A percentile compares a stretch with the other conserved stretches of the same genome.
Evolutionary conservation across 2,329 filamentous ascomycete species (phyloP).

Genomic region (Cladosporium austrohemisphaericum): DNA sequence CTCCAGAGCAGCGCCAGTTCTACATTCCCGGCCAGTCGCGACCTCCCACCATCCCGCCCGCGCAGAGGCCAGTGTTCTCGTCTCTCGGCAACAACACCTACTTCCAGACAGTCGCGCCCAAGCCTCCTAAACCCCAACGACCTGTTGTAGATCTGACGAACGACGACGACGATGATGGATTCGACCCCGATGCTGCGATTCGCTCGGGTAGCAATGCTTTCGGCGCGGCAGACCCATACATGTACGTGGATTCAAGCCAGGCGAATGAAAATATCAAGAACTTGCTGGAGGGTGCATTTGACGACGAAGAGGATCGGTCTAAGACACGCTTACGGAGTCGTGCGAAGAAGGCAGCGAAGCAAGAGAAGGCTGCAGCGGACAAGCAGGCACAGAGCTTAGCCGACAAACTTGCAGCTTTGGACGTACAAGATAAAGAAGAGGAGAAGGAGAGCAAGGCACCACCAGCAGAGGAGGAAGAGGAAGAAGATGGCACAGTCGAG

Average conservation of each 20-base stretch:
- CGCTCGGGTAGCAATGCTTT: constrained; percentile 47
- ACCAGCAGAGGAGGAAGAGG: constrained; percentile 45
- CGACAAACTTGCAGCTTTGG: constrained; percentile 42
- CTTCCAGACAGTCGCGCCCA: constrained; percentile 35
- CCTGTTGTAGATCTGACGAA: constrained; percentile 50
- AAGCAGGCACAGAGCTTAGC: constrained; percentile 40
- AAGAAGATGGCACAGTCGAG: constrained; percentile 63
- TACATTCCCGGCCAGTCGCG: constrained; percentile 26
- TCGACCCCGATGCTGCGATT: constrained; percentile 47
- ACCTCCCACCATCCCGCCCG: constrained; percentile 45
- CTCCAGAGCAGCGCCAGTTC: constrained; percentile 18
- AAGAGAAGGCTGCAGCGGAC: constrained; percentile 28
- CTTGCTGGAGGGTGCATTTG: constrained; percentile 75
- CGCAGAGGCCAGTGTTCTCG: constrained; percentile 51
- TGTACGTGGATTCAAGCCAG: constrained; percentile 67
- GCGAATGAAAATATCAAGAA: constrained; percentile 76
- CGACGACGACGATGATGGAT: constrained; percentile 42
- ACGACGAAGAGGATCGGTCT: constrained; percentile 62
- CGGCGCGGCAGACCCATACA: constrained; percentile 52
- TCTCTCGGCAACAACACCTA: constrained; percentile 43
- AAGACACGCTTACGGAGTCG: constrained; percentile 44
- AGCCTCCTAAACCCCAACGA: constrained; percentile 19
- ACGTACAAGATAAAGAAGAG: constrained; percentile 46
- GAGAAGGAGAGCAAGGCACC: constrained; percentile 42
- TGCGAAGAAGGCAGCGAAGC: constrained; percentile 39